Percentiles rank a stretch among this genome's conserved stretches.
Conservation (phyloP, 176 grass and related monocot genomes). For the Raddia guianensis region DNA sequence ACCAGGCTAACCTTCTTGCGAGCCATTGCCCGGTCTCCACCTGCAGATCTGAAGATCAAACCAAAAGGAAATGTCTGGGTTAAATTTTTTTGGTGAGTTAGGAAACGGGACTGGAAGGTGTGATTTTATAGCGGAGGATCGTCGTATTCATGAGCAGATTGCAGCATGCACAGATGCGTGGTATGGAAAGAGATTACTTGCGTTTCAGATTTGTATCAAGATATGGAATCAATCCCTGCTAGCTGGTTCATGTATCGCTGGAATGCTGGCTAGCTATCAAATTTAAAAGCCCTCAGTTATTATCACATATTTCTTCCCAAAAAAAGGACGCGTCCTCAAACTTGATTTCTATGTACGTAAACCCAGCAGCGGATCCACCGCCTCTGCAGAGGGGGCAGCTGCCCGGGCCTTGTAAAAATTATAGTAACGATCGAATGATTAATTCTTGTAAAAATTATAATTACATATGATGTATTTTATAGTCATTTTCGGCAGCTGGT, state of each 20-base stretch:
- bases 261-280: background rate
- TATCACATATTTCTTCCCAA: background rate
- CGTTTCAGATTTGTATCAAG: background rate
- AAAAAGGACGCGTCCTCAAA: background rate
- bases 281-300: background rate
- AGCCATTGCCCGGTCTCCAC: slow-evolving; percentile 24
- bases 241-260: background rate
- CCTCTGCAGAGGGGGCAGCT: too few species aligned
- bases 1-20: slow-evolving; percentile 41
- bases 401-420: too few species aligned
- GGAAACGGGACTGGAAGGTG: background rate
- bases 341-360: too few species aligned
- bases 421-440: too few species aligned
- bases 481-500: too few species aligned
- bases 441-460: too few species aligned
- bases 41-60: background rate
- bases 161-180: background rate
- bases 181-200: slow-evolving; percentile 12
- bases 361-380: too few species aligned
- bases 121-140: background rate
- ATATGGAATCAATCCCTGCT: background rate
- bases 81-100: background rate
- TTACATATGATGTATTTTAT: too few species aligned
- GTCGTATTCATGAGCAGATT: background rate
- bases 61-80: background rate